Percentiles rank a stretch among this genome's conserved stretches.
Evolutionary conservation across 2,329 filamentous ascomycete genomes (phyloP).

Genomic region (Ophiostoma triangulosporum): DNA sequence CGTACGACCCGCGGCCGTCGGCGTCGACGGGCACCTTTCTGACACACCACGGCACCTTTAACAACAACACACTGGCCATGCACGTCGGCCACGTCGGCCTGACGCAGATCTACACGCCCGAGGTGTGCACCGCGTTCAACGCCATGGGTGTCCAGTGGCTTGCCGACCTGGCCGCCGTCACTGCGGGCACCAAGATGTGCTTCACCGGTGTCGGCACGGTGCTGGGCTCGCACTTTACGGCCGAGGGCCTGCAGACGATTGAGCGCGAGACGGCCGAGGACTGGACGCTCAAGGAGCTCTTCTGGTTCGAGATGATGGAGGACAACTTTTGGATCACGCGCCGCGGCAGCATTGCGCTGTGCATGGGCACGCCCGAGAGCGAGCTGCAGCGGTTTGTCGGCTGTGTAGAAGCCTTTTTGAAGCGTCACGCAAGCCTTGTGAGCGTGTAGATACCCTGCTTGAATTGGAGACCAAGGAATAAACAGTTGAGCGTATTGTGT

Average conservation of each 20-base stretch:
- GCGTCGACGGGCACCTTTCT: conserved; percentile 17
- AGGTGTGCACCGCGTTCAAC: conserved; percentile 21
- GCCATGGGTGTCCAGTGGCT: conserved; percentile 20
- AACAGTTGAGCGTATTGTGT: too few relatives aligned
- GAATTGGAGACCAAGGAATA: too few relatives aligned
- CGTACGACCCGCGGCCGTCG: conserved; percentile 49
- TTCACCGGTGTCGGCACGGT: conserved; percentile 27
- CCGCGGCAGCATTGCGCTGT: conserved; percentile 12
- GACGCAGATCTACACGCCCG: conserved; percentile 23
- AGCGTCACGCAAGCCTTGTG: conserved; percentile 8
- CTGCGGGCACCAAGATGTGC: conserved; percentile 22
- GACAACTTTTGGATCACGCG: conserved; percentile 12
- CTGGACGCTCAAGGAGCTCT: conserved; percentile 14
- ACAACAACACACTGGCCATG: conserved; percentile 50
- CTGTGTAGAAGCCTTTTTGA: conserved; percentile 5
- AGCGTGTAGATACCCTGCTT: neutral
- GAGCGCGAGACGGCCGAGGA: conserved; percentile 11
- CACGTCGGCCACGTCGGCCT: conserved; percentile 33
- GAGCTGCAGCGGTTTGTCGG: conserved; percentile 35
- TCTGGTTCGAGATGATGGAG: conserved; percentile 14
- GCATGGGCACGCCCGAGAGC: conserved; percentile 10
- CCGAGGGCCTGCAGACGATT: conserved; percentile 4
- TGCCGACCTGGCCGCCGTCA: conserved; percentile 19
- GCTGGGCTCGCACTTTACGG: conserved; percentile 23
- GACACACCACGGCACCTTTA: conserved; percentile 43